phyloP scores from a whole-genome alignment of 139 green algal species.

The Chlamydomonas eustigma region DNA sequence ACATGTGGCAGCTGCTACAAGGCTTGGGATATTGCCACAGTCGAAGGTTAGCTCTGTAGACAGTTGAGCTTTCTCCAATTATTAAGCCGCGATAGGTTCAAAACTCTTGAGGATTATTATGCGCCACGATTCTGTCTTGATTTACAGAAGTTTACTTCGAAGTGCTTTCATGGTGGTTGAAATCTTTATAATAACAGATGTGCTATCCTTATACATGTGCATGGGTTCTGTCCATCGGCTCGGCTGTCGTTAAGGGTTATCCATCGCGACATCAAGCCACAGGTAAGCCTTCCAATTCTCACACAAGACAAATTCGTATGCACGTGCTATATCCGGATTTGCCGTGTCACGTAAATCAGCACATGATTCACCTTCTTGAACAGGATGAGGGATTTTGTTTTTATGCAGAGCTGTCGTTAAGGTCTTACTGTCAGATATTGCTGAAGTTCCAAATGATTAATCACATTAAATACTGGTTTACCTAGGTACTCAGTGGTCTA shows the following conservation, averaged over 20 bases:
- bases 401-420: no score
- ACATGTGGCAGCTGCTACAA: conserved; percentile 76
- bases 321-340: no score
- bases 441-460: no score
- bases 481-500: no score
- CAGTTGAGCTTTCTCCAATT: no score
- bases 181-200: neutral
- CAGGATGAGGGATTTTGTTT: no score
- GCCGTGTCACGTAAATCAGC: no score
- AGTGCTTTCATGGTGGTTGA: neutral
- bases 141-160: neutral
- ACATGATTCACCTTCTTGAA: no score
- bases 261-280: conserved; percentile 24
- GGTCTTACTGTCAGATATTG: no score
- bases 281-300: neutral
- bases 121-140: neutral
- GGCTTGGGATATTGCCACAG: conserved; percentile 70
- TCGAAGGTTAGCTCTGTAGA: conserved; percentile 23
- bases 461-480: no score
- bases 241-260: neutral
- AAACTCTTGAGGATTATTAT: neutral
- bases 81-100: neutral
- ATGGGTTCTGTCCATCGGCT: neutral
- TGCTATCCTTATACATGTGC: neutral
- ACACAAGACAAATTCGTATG: no score